Evolutionary conservation across 306 rosid species (phyloP), one percentile per base, ranked within the genome.

Genomic region (Pyrus bretschneideri): DNA sequence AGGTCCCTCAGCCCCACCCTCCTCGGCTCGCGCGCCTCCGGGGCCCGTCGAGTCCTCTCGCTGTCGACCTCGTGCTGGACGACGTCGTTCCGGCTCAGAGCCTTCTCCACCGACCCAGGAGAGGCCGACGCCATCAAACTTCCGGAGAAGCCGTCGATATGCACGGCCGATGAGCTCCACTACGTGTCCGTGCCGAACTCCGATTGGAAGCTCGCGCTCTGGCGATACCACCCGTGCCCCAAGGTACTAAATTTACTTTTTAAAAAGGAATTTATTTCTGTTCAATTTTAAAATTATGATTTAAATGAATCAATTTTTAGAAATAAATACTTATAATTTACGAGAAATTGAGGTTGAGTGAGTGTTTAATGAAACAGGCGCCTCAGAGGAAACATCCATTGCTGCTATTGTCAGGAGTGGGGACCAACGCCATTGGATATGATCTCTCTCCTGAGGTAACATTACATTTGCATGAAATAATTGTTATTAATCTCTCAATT

Each of bases 121-220:
- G 75, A 76, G 21, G 64, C 69, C 49, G 78, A 69, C 73, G 80
- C 69, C 69, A 70, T 87, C 11, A 81, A 81, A 86, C 21, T 85
- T 45, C 81, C 83, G 22, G 96, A 89, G 9, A 91, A 89, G 82
- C 99, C 97, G 30, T 81, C 97, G 63, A 67, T 88, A 67, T 96
- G 99, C 81, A 92, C 97, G 22, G 99, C 99, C 44, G 99, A 96
- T 67, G 99, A 96, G 83, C 93, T 96, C 9, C 99, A 96, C 76
- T 92, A 91, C 79, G 98, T 92, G 25, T 83, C 99, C 67, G 87
- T 91, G n/a, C 64, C 87, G 14, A 83, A 80, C 79, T 96, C 91
- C 80, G 93, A 90, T 79, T 96, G 99, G 99, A 83, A 81, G 52
- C 93, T 92, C 72, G 97, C 99, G 4, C 93, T 96, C 82, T 96